Conservation (phyloP, 2,329 filamentous ascomycete genomes). For the Coniochaeta ligniaria region DNA sequence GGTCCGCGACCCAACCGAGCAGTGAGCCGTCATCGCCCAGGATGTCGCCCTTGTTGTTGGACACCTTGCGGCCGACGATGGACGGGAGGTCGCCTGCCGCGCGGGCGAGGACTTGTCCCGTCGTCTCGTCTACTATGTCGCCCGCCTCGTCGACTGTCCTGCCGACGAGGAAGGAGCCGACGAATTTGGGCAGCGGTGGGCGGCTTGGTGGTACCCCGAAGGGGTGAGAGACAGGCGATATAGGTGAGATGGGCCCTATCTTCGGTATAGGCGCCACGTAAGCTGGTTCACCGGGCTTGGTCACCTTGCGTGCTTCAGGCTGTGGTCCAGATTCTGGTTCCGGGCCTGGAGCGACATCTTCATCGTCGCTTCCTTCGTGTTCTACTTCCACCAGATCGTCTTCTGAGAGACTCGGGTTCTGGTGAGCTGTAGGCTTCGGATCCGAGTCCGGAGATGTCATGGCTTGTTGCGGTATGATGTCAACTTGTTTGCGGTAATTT, state of each 20-base stretch:
- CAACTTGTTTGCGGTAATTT: background rate
- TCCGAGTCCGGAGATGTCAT: constrained; percentile 1
- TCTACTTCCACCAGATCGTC: constrained; percentile 1
- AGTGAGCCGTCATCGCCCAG: constrained; percentile 34
- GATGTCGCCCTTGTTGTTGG: constrained; percentile 36
- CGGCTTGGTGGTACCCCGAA: constrained; percentile 19
- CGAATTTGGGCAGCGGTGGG: constrained; percentile 15
- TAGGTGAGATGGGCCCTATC: constrained; percentile 22
- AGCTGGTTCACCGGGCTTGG: constrained; percentile 19
- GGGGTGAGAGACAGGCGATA: constrained; percentile 16
- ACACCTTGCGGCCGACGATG: constrained; percentile 43
- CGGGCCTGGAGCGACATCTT: background rate
- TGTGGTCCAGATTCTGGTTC: background rate
- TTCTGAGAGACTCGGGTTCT: background rate
- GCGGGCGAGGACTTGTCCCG: constrained; percentile 41
- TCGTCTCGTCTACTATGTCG: constrained; percentile 40
- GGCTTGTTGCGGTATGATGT: background rate
- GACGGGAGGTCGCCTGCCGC: constrained; percentile 47
- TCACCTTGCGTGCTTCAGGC: constrained; percentile 2
- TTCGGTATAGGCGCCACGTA: constrained; percentile 32
- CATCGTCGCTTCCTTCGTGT: background rate
- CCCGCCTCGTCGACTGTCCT: constrained; percentile 46
- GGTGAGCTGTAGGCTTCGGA: background rate
- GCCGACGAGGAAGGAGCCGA: constrained; percentile 31
- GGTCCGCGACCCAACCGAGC: constrained; percentile 35